Conservation (phyloP, 2,329 filamentous ascomycete species). For the Coleophoma eucalyptorum region DNA sequence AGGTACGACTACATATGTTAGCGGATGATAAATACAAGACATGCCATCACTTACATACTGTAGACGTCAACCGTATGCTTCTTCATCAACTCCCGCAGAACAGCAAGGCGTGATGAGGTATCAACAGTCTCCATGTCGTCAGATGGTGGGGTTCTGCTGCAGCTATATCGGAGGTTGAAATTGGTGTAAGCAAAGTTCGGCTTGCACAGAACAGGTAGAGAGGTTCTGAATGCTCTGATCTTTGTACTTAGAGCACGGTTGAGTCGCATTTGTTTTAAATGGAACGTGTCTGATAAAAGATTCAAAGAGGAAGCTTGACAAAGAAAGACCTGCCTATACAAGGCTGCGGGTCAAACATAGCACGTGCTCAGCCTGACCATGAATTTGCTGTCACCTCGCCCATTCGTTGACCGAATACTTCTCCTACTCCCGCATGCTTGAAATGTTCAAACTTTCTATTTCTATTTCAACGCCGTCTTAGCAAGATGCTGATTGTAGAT, state of each 20-base stretch:
- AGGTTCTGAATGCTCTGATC: constrained; percentile 1
- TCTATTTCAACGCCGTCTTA: background rate
- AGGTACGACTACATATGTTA: constrained; percentile 67
- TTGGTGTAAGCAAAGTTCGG: background rate
- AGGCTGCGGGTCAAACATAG: no score
- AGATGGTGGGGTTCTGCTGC: background rate
- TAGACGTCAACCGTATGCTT: constrained; percentile 86
- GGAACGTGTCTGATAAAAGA: no score
- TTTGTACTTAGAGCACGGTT: constrained; percentile 4
- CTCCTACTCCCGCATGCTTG: background rate
- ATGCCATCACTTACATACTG: constrained; percentile 52
- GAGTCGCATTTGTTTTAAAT: constrained; percentile 9
- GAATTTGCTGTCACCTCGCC: no score
- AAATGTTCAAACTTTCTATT: background rate
- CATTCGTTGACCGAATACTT: no score
- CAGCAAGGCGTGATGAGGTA: constrained; percentile 71
- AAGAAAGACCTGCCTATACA: no score
- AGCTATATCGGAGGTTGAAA: background rate
- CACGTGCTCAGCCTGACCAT: no score
- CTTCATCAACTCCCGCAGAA: constrained; percentile 82
- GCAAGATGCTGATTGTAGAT: background rate
- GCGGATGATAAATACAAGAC: constrained; percentile 12
- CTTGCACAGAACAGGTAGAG: background rate
- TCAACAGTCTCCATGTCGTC: constrained; percentile 71
- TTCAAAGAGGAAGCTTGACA: no score